phyloP scores from a whole-genome alignment of 352 stramenopile genomes.

The Phytopythium kandeliae region DNA sequence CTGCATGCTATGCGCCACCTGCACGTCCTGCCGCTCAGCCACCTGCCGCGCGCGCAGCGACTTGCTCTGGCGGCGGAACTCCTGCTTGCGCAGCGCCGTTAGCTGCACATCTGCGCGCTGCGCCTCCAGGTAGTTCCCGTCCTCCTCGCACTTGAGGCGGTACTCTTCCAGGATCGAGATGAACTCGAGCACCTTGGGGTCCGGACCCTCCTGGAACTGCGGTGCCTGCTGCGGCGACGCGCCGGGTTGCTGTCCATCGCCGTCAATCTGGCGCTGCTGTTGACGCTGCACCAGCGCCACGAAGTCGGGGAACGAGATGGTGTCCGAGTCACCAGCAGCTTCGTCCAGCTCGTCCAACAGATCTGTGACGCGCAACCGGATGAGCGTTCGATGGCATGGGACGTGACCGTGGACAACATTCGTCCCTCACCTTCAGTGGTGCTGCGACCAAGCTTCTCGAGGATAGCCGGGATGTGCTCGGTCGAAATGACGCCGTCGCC shows the following conservation, averaged over 20 bases:
- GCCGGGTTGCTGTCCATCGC: background rate
- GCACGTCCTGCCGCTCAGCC: constrained; percentile 90
- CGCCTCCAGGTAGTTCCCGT: constrained; percentile 93
- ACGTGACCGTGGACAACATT: too few species aligned
- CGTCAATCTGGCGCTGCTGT: constrained; percentile 15
- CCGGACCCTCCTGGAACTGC: constrained; percentile 47
- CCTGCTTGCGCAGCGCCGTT: constrained; percentile 83
- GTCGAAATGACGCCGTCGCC: constrained; percentile 52
- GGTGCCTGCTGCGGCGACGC: constrained; percentile 11
- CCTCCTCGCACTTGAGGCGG: constrained; percentile 91
- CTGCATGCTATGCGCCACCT: constrained; percentile 95
- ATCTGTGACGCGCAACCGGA: constrained; percentile 18
- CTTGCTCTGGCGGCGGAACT: constrained; percentile 91
- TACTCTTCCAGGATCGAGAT: constrained; percentile 93
- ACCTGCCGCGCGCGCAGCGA: constrained; percentile 88
- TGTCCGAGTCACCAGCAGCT: constrained; percentile 36
- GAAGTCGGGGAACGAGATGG: constrained; percentile 64
- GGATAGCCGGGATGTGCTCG: constrained; percentile 62
- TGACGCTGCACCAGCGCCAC: constrained; percentile 46
- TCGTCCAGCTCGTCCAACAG: constrained; percentile 70
- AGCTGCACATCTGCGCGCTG: constrained; percentile 87
- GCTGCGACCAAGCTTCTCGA: constrained; percentile 68
- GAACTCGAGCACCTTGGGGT: constrained; percentile 93
- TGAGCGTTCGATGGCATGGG: too few species aligned
- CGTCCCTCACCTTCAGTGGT: constrained; percentile 46